Evolutionary conservation across 1,284 basidiomycete genomes (phyloP).

Genomic region (Ustilago hordei): DNA sequence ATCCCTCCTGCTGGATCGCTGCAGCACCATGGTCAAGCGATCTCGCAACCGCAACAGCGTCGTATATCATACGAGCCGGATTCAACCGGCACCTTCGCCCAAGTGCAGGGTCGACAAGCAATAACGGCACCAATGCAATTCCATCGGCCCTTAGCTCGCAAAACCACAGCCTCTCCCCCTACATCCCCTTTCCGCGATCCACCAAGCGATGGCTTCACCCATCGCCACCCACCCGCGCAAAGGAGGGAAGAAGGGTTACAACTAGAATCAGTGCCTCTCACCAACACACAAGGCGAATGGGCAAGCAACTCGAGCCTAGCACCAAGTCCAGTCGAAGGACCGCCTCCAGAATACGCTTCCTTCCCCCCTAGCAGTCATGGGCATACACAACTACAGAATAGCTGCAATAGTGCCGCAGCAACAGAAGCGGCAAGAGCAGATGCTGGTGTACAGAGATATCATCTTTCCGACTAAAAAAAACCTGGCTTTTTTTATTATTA

Average conservation of each 20-base stretch:
- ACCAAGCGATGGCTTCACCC: not conserved
- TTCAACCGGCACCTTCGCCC: not conserved
- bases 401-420: no score
- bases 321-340: slow-evolving; percentile 1
- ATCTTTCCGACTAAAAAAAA: slow-evolving; percentile 18
- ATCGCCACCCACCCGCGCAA: not conserved
- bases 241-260: not conserved
- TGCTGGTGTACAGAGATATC: slow-evolving; percentile 26
- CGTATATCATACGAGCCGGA: no score
- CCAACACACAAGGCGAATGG: slow-evolving; percentile 24
- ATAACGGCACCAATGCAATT: slow-evolving; percentile 30
- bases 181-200: slow-evolving; percentile 36
- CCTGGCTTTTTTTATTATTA: slow-evolving; percentile 4
- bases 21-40: no score
- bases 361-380: not conserved
- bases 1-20: no score
- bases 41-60: not conserved
- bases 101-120: slow-evolving; percentile 4
- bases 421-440: slow-evolving; percentile 5
- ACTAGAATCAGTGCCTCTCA: slow-evolving; percentile 1
- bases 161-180: not conserved
- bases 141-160: slow-evolving; percentile 29
- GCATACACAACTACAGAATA: not conserved
- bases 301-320: slow-evolving; percentile 8
- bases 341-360: slow-evolving; percentile 1